phyloP scores from a whole-genome alignment of 176 grass and related monocot species.

The Cenchrus americanus region DNA sequence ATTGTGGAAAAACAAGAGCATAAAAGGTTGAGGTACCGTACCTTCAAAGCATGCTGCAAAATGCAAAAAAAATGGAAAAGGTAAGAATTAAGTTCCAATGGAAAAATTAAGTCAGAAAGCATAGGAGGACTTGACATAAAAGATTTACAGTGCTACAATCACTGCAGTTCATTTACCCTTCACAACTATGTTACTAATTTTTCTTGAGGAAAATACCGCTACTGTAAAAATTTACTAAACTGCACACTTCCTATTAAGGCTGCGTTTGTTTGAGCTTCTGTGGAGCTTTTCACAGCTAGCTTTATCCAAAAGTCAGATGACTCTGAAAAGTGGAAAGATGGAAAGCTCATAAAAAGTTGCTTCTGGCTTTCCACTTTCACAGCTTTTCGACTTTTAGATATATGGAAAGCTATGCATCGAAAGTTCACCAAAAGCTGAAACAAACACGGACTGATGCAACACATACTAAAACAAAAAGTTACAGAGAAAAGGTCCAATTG shows the following conservation, averaged over 20 bases:
- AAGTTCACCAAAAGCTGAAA: no score
- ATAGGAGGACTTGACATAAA: neutral
- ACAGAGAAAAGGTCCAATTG: no score
- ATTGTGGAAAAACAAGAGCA: slow-evolving; percentile 19
- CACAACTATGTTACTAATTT: neutral
- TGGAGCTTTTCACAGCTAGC: no score
- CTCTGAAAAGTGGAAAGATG: no score
- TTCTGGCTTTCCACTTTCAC: no score
- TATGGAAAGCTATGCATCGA: no score
- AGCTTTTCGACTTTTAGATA: no score
- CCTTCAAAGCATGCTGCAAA: slow-evolving; percentile 90
- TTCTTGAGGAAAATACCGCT: neutral
- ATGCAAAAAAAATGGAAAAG: slow-evolving; percentile 41
- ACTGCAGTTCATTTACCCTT: slow-evolving; percentile 9
- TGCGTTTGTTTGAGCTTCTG: neutral
- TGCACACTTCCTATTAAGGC: neutral
- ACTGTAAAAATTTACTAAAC: neutral
- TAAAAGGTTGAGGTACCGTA: slow-evolving; percentile 44
- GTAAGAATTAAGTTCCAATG: slow-evolving; percentile 29
- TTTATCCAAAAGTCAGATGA: no score
- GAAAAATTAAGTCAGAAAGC: slow-evolving; percentile 11
- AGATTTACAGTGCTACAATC: slow-evolving; percentile 8
- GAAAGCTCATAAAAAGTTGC: no score
- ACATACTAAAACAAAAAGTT: no score
- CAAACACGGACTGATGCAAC: no score